Conservation (phyloP, 345 rosid species). For the Brassica rapa region DNA sequence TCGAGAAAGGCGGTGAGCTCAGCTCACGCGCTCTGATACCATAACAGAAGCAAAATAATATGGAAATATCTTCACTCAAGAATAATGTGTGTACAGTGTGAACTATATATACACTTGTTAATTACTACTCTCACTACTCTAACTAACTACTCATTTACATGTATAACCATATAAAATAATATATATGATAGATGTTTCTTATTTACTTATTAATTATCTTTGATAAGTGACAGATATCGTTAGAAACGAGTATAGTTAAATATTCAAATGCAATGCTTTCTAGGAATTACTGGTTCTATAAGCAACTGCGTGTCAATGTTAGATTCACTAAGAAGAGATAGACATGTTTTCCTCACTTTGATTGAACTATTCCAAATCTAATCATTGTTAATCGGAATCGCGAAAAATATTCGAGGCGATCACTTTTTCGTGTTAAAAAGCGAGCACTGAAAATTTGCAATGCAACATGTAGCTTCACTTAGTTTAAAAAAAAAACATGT, state of each 20-base stretch:
- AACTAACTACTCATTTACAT: too few species aligned
- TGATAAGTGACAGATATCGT: slow-evolving; percentile 19
- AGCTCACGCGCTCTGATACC: too few species aligned
- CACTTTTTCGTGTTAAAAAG: not conserved
- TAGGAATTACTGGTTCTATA: slow-evolving; percentile 22
- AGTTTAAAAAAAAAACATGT: not conserved
- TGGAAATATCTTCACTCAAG: too few species aligned
- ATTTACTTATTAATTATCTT: not conserved
- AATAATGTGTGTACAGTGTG: too few species aligned
- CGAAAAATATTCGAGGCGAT: not conserved
- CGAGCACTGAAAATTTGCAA: not conserved
- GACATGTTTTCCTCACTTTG: slow-evolving; percentile 31
- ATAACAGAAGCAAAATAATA: too few species aligned
- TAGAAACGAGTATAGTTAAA: slow-evolving; percentile 5
- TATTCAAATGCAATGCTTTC: slow-evolving; percentile 14
- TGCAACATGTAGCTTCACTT: not conserved
- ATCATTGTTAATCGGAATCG: slow-evolving; percentile 17
- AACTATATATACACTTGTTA: too few species aligned
- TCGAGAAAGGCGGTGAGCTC: too few species aligned
- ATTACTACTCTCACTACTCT: too few species aligned
- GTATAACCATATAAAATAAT: too few species aligned
- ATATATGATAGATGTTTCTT: too few species aligned
- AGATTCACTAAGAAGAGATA: slow-evolving; percentile 29
- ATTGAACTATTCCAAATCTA: not conserved
- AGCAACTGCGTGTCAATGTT: slow-evolving; percentile 24